Base-by-base conservation (phyloP, 2,329 filamentous ascomycete genomes). In the Alternaria viburni region DNA sequence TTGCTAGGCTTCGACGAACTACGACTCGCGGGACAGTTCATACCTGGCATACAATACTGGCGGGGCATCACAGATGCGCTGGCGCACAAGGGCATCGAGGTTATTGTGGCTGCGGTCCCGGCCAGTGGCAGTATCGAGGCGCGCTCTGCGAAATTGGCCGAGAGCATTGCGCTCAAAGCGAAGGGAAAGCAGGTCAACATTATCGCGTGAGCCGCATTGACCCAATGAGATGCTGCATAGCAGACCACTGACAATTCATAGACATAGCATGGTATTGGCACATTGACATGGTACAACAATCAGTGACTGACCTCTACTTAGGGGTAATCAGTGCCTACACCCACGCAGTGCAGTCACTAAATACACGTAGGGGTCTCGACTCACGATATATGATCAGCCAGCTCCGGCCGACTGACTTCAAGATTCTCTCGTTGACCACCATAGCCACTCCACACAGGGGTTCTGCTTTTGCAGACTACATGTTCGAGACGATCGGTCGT, bases 401-500 rank as follows among this genome's bases (percentile, higher is more conserved):
- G 45, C 78, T 90, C 21, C 82, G 83, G 54, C 87, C 87, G 10
- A 80, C 81, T 4, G 87, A 89, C 54, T 92, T 97, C 68, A 93
- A 92, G 75, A 91, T 97, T 62, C 84, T 93, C 41, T 89, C 87
- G 0, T 76, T 90, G 68, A 90, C 88, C 1, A 90, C 88, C 0
- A 85, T 90, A 61, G 87, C 88, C 3, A 87, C 86, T 13, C 88
- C 88, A 1, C 88, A 90, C 78, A 79, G 84, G 78, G 87, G 87
- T 5, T 88, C 86, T 25, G 83, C 87, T 6, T 87, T 89, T 65
- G 88, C 88, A 45, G 88, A 90, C 74, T 87, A 87, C 74, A 80
- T 88, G 62, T 84, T 90, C 69, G 81, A 87, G 6, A 82, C 82
- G 44, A 87, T 90, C 59, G 87, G 87, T 41, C 81, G 84, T 86